These are phyloP conservation scores for Sclerotinia nivalis DNA, from an alignment of 2,329 filamentous ascomycete species.

Conservation along the genomic window DNA sequence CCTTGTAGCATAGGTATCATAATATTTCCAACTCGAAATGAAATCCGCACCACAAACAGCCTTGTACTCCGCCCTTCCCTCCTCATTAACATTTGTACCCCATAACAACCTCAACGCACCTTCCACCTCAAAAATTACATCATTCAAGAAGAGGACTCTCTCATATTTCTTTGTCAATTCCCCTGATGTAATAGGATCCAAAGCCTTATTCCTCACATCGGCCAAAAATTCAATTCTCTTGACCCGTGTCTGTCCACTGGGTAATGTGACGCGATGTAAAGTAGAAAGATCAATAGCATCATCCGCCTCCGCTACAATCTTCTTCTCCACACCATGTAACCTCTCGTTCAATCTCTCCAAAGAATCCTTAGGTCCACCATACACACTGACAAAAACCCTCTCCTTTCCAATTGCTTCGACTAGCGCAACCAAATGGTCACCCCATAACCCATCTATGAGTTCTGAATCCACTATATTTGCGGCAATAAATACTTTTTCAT, in stretches of 20 bases:
- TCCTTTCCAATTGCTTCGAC: constrained; percentile 65
- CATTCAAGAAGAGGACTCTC: constrained; percentile 66
- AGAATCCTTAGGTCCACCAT: constrained; percentile 60
- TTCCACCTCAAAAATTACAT: constrained; percentile 55
- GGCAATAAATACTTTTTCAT: constrained; percentile 73
- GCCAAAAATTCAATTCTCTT: constrained; percentile 75
- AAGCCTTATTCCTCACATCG: constrained; percentile 69
- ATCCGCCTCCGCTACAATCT: constrained; percentile 55
- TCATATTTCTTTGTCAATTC: constrained; percentile 48
- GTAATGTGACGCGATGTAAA: constrained; percentile 61
- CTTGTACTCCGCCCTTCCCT: constrained; percentile 58
- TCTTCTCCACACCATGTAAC: constrained; percentile 48
- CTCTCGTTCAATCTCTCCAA: constrained; percentile 54
- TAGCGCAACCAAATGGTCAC: constrained; percentile 58
- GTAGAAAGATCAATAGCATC: constrained; percentile 52
- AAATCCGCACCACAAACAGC: constrained; percentile 73
- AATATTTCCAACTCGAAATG: constrained; percentile 65
- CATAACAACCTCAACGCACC: constrained; percentile 63
- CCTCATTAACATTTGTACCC: constrained; percentile 54
- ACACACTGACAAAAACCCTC: constrained; percentile 71
- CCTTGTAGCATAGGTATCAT: constrained; percentile 72
- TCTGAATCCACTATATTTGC: constrained; percentile 70
- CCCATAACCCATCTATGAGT: constrained; percentile 65
- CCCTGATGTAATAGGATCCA: constrained; percentile 59
- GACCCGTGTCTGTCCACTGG: constrained; percentile 61